A percentile compares a stretch with the other conserved stretches of the same genome.
phyloP scores from a whole-genome alignment of 2,329 filamentous ascomycete species.

The Cyanodermella asteris region DNA sequence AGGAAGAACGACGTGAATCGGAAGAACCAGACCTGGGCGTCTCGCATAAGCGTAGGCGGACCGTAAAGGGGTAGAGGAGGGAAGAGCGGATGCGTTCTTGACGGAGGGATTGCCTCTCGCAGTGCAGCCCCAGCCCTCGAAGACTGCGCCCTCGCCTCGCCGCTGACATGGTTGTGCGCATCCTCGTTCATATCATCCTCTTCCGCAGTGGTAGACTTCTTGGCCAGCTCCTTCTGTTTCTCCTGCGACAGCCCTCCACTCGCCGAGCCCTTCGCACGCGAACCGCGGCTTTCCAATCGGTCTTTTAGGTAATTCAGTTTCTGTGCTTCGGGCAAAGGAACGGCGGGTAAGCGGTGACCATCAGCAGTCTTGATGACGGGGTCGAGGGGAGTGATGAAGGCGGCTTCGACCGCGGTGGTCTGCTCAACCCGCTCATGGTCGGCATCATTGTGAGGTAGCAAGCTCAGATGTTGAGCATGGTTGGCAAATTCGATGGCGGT shows the following conservation, averaged over 20 bases:
- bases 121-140: conserved; percentile 15
- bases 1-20: conserved; percentile 49
- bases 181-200: conserved; percentile 1
- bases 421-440: conserved; percentile 1
- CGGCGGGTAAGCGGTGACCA: conserved; percentile 43
- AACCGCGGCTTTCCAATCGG: conserved; percentile 6
- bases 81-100: conserved; percentile 59
- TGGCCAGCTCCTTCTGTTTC: conserved; percentile 3
- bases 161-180: conserved; percentile 1
- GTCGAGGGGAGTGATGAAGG: conserved; percentile 42
- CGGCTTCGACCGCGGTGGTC: conserved; percentile 11
- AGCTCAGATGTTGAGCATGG: conserved; percentile 12
- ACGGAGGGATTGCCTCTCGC: conserved; percentile 31
- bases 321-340: conserved; percentile 47
- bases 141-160: conserved; percentile 4
- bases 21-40: conserved; percentile 44
- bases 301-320: conserved; percentile 35
- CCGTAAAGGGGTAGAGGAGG: conserved; percentile 68
- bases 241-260: conserved; percentile 3
- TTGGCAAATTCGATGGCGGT: conserved; percentile 8
- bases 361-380: conserved; percentile 47
- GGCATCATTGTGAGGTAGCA: conserved; percentile 6
- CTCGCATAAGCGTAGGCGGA: conserved; percentile 42
- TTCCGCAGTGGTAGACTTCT: conserved; percentile 6
- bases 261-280: neutral